phyloP scores from a whole-genome alignment of 163 green algal species.

The Chlorella variabilis region DNA sequence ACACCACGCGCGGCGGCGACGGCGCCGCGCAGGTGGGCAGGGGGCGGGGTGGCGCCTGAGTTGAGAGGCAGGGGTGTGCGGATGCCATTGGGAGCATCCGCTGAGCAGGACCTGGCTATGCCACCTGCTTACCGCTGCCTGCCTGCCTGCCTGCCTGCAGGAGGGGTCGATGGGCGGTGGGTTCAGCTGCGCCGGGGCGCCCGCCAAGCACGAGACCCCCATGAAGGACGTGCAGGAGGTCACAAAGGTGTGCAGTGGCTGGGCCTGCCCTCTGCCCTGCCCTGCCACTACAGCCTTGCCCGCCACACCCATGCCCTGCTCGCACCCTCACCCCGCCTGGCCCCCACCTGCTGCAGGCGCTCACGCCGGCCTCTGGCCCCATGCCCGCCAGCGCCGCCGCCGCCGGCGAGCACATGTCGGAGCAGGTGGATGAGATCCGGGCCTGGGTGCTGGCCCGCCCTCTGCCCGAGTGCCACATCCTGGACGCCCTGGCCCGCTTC shows the following conservation, averaged over 20 bases:
- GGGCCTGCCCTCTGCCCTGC: too few relatives aligned
- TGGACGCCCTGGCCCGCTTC: conserved; percentile 22
- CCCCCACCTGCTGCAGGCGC: not conserved
- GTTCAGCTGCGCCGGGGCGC: not conserved
- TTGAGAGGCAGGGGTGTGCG: not conserved
- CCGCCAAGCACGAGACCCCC: not conserved
- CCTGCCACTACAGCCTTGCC: too few relatives aligned
- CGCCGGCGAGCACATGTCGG: not conserved
- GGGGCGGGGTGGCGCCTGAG: not conserved
- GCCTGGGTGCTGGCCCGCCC: not conserved
- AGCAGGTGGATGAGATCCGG: not conserved
- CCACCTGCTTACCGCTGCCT: too few relatives aligned
- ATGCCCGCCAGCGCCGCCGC: not conserved
- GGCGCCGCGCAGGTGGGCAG: not conserved
- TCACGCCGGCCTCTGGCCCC: not conserved
- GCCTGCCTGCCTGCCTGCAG: not conserved
- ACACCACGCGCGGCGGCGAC: not conserved
- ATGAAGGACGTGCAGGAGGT: not conserved
- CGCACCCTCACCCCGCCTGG: not conserved
- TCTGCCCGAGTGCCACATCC: not conserved
- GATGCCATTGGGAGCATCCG: too few relatives aligned
- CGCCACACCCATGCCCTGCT: too few relatives aligned
- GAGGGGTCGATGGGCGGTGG: conserved; percentile 11
- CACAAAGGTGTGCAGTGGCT: too few relatives aligned
- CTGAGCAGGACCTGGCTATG: too few relatives aligned